phyloP scores from a whole-genome alignment of 2,329 filamentous ascomycete genomes.

The Stagonosporopsis chrysanthemi region DNA sequence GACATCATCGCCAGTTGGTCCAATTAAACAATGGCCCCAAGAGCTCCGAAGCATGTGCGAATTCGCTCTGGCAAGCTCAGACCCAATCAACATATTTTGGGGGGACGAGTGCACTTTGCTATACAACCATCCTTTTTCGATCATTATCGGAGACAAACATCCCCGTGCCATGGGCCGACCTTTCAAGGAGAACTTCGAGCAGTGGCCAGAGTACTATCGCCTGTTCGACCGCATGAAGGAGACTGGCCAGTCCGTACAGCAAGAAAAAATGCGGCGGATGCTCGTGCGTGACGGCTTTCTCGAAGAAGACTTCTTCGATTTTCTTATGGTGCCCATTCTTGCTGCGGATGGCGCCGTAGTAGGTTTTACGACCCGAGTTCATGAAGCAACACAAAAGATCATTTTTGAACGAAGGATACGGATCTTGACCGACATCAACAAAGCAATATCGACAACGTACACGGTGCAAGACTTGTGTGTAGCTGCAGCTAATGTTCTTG shows the following conservation, averaged over 20 bases:
- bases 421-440: conserved; percentile 50
- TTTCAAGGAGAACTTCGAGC: conserved; percentile 72
- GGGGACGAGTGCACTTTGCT: conserved; percentile 70
- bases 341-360: conserved; percentile 75
- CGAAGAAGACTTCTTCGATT: conserved; percentile 83
- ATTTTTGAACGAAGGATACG: conserved; percentile 80
- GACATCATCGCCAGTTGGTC: conserved; percentile 73
- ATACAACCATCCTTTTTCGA: conserved; percentile 71
- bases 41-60: conserved; percentile 79
- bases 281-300: conserved; percentile 71
- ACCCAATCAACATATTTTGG: conserved; percentile 77
- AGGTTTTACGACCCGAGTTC: conserved; percentile 78
- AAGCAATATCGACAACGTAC: conserved; percentile 11
- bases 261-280: conserved; percentile 79
- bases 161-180: conserved; percentile 74
- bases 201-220: conserved; percentile 73
- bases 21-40: conserved; percentile 73
- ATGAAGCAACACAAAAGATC: conserved; percentile 80
- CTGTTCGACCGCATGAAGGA: conserved; percentile 70
- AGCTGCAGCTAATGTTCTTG: conserved; percentile 1
- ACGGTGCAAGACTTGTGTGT: conserved; percentile 2
- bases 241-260: conserved; percentile 79
- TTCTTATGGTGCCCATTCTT: conserved; percentile 78
- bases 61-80: conserved; percentile 66
- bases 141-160: conserved; percentile 76